A percentile compares a stretch with the other conserved stretches of the same genome.
phyloP scores from a whole-genome alignment of 225 moss, liverwort and hornwort genomes.

The Physcomitrellopsis africana region DNA sequence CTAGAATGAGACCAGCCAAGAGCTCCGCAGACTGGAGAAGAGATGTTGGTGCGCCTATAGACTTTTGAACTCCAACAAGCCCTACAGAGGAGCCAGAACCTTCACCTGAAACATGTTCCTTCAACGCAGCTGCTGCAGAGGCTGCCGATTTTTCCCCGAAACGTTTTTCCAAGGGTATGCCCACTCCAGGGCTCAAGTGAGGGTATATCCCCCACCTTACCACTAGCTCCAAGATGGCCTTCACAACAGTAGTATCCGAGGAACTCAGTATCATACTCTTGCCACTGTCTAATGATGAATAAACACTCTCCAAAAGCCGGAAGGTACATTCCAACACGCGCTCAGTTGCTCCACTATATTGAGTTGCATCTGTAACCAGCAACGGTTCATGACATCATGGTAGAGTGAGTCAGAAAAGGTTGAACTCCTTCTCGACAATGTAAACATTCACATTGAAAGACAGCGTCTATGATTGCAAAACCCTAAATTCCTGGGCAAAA shows the following conservation, averaged over 20 bases:
- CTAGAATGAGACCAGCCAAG: slow-evolving; percentile 62
- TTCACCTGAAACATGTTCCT: slow-evolving; percentile 48
- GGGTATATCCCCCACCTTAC: slow-evolving; percentile 85
- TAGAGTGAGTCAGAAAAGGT: too few relatives aligned
- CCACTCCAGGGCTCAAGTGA: slow-evolving; percentile 72
- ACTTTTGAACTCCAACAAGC: not conserved
- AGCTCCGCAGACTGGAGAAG: slow-evolving; percentile 70
- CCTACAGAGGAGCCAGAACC: slow-evolving; percentile 27
- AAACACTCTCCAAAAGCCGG: slow-evolving; percentile 47
- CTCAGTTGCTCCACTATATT: slow-evolving; percentile 22
- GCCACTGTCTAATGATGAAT: slow-evolving; percentile 43
- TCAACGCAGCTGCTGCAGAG: slow-evolving; percentile 68
- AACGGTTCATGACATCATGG: too few relatives aligned
- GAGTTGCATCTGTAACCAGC: slow-evolving; percentile 26
- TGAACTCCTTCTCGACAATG: too few relatives aligned
- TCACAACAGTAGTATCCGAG: slow-evolving; percentile 74
- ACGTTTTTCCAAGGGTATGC: slow-evolving; percentile 69
- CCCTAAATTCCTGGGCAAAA: not conserved
- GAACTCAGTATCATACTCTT: slow-evolving; percentile 50
- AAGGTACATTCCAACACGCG: slow-evolving; percentile 50
- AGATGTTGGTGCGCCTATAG: slow-evolving; percentile 37
- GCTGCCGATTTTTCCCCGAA: slow-evolving; percentile 76
- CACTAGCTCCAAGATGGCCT: slow-evolving; percentile 79
- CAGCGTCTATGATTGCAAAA: not conserved
- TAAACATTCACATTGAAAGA: too few relatives aligned